phyloP scores from a whole-genome alignment of 768 basidiomycete genomes.

The Dentipellis sp. region DNA sequence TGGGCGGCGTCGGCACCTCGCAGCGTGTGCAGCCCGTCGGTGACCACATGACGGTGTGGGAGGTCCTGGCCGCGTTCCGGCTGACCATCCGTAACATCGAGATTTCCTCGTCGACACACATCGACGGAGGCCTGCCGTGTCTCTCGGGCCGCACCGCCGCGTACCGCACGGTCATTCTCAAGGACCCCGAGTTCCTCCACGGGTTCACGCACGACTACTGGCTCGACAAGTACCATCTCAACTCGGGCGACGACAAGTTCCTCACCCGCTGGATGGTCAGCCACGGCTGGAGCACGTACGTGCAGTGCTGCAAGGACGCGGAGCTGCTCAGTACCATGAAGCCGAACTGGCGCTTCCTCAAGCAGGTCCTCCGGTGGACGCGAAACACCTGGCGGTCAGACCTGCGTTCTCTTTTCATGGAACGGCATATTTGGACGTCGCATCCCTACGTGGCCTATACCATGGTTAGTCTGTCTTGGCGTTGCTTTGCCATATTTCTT shows the following conservation, averaged over 20 bases:
- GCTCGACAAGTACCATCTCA: constrained; percentile 90
- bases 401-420: constrained; percentile 80
- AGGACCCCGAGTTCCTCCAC: constrained; percentile 88
- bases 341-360: constrained; percentile 91
- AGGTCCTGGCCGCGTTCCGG: constrained; percentile 88
- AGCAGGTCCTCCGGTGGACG: constrained; percentile 91
- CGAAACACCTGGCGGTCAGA: constrained; percentile 92
- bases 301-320: constrained; percentile 77
- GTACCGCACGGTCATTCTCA: constrained; percentile 88
- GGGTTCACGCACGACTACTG: constrained; percentile 93
- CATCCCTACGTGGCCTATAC: constrained; percentile 82
- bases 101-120: constrained; percentile 81
- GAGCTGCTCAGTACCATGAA: constrained; percentile 92
- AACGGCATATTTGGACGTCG: constrained; percentile 77
- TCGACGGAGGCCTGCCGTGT: constrained; percentile 88
- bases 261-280: constrained; percentile 94
- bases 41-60: constrained; percentile 82
- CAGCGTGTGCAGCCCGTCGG: constrained; percentile 84
- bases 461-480: constrained; percentile 48
- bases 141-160: constrained; percentile 90
- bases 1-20: constrained; percentile 87
- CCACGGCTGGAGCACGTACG: constrained; percentile 93
- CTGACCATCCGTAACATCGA: constrained; percentile 92
- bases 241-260: constrained; percentile 92
- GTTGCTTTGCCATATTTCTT: neutral